Percentiles rank a stretch among this genome's conserved stretches.
Conservation (phyloP, 2,329 filamentous ascomycete genomes). For the Ceratocystis alfenasii region DNA sequence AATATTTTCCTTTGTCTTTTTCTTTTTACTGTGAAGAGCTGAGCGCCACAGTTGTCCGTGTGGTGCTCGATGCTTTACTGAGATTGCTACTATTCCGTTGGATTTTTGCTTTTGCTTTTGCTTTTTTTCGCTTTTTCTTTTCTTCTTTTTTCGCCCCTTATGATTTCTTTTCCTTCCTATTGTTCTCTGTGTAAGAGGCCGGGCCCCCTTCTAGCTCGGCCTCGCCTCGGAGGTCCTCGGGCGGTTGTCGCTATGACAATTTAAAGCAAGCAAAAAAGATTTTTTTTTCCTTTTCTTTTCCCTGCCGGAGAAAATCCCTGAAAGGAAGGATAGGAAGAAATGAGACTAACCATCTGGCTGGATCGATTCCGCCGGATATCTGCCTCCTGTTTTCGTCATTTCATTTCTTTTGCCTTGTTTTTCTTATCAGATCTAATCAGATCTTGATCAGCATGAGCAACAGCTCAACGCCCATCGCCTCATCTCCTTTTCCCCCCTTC, state of each 20-base stretch:
- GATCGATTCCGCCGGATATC: background rate
- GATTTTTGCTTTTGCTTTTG: constrained; percentile 1
- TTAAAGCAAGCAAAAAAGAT: background rate
- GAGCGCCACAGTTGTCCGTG: background rate
- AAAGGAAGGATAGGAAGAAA: background rate
- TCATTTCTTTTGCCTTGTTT: background rate
- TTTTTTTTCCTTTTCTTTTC: background rate
- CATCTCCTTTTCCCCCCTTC: background rate
- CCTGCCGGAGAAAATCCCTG: background rate
- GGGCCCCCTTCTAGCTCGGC: background rate
- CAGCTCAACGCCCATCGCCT: background rate
- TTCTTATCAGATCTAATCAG: constrained; percentile 15
- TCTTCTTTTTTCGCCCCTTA: background rate
- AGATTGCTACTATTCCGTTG: background rate
- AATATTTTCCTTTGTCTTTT: background rate
- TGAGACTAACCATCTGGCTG: background rate
- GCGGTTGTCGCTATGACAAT: constrained; percentile 4
- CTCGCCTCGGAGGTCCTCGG: constrained; percentile 4
- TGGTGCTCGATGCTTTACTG: background rate
- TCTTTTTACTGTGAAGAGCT: background rate
- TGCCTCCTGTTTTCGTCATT: background rate
- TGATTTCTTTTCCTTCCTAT: background rate
- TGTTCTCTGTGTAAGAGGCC: background rate
- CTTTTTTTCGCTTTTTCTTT: background rate
- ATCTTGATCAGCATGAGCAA: background rate